Percentiles rank a stretch among this genome's conserved stretches.
These are phyloP conservation scores for Monosporozyma solicola DNA, from an alignment of 805 yeast species.

Conservation along the genomic window DNA sequence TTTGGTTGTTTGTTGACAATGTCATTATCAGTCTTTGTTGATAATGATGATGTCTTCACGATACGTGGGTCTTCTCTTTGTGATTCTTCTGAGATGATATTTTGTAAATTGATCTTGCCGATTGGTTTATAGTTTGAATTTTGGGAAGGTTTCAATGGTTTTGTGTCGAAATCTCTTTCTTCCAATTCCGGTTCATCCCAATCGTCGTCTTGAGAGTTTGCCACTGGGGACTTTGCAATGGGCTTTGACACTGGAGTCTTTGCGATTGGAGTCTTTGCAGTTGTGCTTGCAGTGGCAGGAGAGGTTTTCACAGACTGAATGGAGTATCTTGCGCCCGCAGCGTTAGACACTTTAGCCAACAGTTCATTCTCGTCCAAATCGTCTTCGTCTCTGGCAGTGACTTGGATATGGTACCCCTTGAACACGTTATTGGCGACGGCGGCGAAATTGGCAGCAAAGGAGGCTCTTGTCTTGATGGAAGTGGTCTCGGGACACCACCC, in stretches of 20 bases:
- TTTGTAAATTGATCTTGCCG: slow-evolving; percentile 47
- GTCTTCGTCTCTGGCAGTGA: slow-evolving; percentile 90
- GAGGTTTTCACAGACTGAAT: slow-evolving; percentile 39
- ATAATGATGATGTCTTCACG: not conserved
- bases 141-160: slow-evolving; percentile 36
- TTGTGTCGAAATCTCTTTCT: slow-evolving; percentile 41
- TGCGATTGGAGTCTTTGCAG: slow-evolving; percentile 16
- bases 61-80: slow-evolving; percentile 36
- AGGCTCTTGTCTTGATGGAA: slow-evolving; percentile 64
- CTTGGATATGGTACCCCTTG: slow-evolving; percentile 87
- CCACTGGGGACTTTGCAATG: slow-evolving; percentile 10
- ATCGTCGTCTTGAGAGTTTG: slow-evolving; percentile 27
- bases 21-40: too few species aligned
- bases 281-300: slow-evolving; percentile 15
- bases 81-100: slow-evolving; percentile 36
- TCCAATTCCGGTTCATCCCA: slow-evolving; percentile 40
- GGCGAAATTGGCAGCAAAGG: slow-evolving; percentile 70
- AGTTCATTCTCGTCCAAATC: slow-evolving; percentile 78
- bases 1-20: slow-evolving; percentile 16
- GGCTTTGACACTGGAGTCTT: not conserved
- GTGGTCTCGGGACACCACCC: slow-evolving; percentile 99
- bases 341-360: slow-evolving; percentile 67
- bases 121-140: slow-evolving; percentile 48
- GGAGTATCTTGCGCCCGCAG: slow-evolving; percentile 94
- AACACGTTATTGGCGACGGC: slow-evolving; percentile 56